Evolutionary conservation across 2,329 filamentous ascomycete species (phyloP).

Genomic region (Pestalotiopsis sp.): DNA sequence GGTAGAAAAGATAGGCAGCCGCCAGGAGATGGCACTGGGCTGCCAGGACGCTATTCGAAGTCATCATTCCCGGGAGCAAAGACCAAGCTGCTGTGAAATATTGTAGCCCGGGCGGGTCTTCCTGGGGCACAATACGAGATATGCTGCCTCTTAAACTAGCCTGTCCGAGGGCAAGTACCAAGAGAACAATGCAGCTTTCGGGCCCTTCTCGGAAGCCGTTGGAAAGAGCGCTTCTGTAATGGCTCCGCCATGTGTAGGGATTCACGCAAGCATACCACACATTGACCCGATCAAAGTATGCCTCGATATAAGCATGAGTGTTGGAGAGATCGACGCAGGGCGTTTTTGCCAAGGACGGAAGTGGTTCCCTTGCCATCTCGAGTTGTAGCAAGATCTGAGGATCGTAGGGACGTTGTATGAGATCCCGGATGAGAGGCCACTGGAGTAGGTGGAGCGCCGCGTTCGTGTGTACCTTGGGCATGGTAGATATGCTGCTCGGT

Average conservation of each 20-base stretch:
- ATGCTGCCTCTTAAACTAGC: constrained; percentile 78
- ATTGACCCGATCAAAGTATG: constrained; percentile 81
- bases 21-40: constrained; percentile 82
- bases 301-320: constrained; percentile 73
- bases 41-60: constrained; percentile 75
- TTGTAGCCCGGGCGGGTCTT: constrained; percentile 74
- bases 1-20: constrained; percentile 81
- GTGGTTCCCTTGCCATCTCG: constrained; percentile 78
- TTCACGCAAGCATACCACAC: constrained; percentile 87
- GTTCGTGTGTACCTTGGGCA: constrained; percentile 84
- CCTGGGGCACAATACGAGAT: constrained; percentile 67
- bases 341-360: constrained; percentile 67
- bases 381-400: constrained; percentile 81
- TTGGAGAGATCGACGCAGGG: constrained; percentile 74
- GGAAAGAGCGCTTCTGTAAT: constrained; percentile 75
- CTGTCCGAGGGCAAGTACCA: constrained; percentile 78
- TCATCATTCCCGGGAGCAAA: constrained; percentile 77
- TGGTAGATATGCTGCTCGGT: constrained; percentile 72
- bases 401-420: constrained; percentile 78
- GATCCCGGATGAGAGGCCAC: constrained; percentile 78
- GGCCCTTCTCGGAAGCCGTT: constrained; percentile 78
- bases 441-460: constrained; percentile 78
- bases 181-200: constrained; percentile 80
- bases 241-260: constrained; percentile 76
- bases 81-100: constrained; percentile 84